Evolutionary conservation across 768 basidiomycete species (phyloP).

Genomic region (Lentinula guzmanii): DNA sequence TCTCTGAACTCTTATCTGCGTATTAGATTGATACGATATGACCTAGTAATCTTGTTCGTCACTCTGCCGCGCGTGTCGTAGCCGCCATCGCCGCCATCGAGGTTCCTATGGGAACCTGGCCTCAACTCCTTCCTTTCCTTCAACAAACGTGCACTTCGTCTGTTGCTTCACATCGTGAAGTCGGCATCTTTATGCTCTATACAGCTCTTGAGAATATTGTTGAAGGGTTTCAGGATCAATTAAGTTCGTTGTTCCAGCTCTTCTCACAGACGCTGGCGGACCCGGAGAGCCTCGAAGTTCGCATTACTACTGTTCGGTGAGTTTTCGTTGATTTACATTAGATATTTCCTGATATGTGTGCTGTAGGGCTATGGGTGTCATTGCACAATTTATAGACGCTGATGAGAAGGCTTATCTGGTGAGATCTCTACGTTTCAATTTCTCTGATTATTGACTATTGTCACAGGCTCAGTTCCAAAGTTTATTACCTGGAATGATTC

Average conservation of each 20-base stretch:
- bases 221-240: slow-evolving; percentile 78
- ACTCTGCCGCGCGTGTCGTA: slow-evolving; percentile 88
- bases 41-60: slow-evolving; percentile 79
- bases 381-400: slow-evolving; percentile 87
- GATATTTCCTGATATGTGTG: slow-evolving; percentile 5
- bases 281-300: slow-evolving; percentile 83
- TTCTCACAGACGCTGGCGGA: slow-evolving; percentile 71
- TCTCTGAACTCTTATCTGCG: slow-evolving; percentile 1
- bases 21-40: slow-evolving; percentile 13
- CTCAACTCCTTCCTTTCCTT: slow-evolving; percentile 83
- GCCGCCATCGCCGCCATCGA: slow-evolving; percentile 91
- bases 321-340: slow-evolving; percentile 9
- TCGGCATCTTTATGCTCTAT: slow-evolving; percentile 84
- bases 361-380: slow-evolving; percentile 75
- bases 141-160: slow-evolving; percentile 68
- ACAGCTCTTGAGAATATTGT: slow-evolving; percentile 90
- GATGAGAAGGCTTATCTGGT: slow-evolving; percentile 88
- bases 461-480: slow-evolving; percentile 78
- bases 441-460: not conserved
- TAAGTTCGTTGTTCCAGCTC: slow-evolving; percentile 71
- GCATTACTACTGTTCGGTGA: slow-evolving; percentile 83
- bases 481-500: slow-evolving; percentile 82
- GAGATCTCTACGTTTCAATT: slow-evolving; percentile 20
- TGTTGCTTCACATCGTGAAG: slow-evolving; percentile 77
- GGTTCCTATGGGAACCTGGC: slow-evolving; percentile 74